These are phyloP conservation scores for Lepidium didymum DNA, from an alignment of 345 rosid species.

Conservation along the genomic window DNA sequence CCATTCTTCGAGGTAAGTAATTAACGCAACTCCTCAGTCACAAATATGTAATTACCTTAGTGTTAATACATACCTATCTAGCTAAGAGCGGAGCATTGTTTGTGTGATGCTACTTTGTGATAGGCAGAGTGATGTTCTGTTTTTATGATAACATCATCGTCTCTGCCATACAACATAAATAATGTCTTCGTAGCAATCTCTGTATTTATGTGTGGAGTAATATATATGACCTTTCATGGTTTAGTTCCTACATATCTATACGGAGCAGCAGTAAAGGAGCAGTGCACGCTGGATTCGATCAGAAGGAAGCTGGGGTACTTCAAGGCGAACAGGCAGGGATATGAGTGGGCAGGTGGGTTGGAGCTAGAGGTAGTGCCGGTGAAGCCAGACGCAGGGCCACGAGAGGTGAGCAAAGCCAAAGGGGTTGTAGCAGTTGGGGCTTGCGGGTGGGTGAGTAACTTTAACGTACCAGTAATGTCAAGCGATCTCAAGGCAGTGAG, in stretches of 20 bases:
- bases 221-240: constrained; percentile 5
- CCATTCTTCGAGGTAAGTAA: constrained; percentile 57
- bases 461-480: constrained; percentile 66
- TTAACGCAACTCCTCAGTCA: background rate
- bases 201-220: background rate
- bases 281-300: constrained; percentile 65
- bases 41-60: background rate
- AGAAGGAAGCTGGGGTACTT: constrained; percentile 85
- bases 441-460: constrained; percentile 76
- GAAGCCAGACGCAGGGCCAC: constrained; percentile 69
- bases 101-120: background rate
- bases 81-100: background rate
- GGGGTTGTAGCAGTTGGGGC: constrained; percentile 76
- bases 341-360: constrained; percentile 66
- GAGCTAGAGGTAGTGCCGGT: constrained; percentile 39
- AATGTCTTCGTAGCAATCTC: background rate
- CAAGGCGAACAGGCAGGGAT: constrained; percentile 60
- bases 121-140: background rate
- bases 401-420: constrained; percentile 40
- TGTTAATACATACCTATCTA: background rate
- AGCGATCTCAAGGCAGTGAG: constrained; percentile 45
- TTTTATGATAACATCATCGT: background rate
- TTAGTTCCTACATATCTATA: constrained; percentile 78
- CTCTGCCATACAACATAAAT: background rate
- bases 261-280: constrained; percentile 63